Conservation (phyloP, 768 basidiomycete species). For the Artomyces pyxidatus region DNA sequence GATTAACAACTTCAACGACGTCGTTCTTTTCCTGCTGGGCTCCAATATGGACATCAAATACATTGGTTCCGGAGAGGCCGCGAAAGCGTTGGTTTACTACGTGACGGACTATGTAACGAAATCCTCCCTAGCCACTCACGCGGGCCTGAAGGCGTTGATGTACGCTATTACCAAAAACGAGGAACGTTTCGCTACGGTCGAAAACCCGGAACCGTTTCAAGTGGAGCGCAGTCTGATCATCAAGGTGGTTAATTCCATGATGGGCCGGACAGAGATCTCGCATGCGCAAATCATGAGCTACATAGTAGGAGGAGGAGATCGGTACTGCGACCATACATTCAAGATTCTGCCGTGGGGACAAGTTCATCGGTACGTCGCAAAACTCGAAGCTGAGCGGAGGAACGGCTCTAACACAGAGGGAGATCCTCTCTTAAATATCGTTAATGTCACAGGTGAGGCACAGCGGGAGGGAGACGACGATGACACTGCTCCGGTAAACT, state of each 20-base stretch:
- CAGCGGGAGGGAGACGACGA: too few relatives aligned
- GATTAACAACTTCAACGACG: conserved; percentile 36
- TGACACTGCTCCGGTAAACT: too few relatives aligned
- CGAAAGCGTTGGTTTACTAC: conserved; percentile 17
- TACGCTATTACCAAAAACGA: not conserved
- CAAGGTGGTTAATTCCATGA: not conserved
- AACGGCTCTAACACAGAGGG: conserved; percentile 34
- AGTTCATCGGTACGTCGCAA: not conserved
- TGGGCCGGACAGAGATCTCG: not conserved
- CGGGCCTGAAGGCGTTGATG: conserved; percentile 7
- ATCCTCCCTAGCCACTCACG: conserved; percentile 15
- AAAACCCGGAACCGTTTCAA: not conserved
- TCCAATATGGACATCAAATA: conserved; percentile 19
- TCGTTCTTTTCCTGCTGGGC: conserved; percentile 28
- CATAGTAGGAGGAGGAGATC: not conserved
- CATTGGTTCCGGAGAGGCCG: conserved; percentile 26
- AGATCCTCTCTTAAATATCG: too few relatives aligned
- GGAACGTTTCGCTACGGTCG: not conserved
- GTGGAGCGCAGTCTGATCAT: conserved; percentile 10
- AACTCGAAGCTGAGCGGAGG: conserved; percentile 15
- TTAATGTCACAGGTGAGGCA: too few relatives aligned
- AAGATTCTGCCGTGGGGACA: not conserved
- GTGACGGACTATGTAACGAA: conserved; percentile 31
- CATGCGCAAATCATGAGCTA: not conserved
- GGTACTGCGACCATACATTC: not conserved